Conservation (phyloP, 805 yeast genomes). For the Saccharomycopsis schoenii region DNA sequence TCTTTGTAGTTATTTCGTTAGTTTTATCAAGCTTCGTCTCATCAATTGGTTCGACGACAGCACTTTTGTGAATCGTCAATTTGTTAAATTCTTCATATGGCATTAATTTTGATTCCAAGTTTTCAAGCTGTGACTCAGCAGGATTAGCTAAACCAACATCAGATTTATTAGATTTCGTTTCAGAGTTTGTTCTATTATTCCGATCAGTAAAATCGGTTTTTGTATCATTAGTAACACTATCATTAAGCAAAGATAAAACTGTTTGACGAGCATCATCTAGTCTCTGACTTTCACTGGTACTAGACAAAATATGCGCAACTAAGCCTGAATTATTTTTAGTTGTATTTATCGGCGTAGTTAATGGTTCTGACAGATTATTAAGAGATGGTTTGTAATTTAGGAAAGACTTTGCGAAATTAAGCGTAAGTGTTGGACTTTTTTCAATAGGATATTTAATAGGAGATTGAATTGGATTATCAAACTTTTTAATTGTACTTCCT, state of each 20-base stretch:
- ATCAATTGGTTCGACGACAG: neutral
- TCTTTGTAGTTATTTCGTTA: too few species aligned
- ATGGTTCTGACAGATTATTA: neutral
- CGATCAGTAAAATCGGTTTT: neutral
- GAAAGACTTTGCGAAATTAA: neutral
- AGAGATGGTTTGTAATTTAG: neutral
- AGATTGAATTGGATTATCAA: neutral
- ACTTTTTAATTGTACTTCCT: neutral
- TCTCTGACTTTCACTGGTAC: neutral
- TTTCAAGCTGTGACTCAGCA: neutral
- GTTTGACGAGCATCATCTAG: neutral
- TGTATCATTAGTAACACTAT: neutral
- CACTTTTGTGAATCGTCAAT: too few species aligned
- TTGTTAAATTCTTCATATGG: neutral
- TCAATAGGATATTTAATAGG: neutral
- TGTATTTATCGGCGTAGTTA: neutral
- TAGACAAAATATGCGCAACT: neutral
- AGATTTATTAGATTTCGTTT: too few species aligned
- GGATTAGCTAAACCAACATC: too few species aligned
- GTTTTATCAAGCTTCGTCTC: too few species aligned
- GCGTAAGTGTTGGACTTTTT: too few species aligned
- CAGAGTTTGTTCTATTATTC: too few species aligned
- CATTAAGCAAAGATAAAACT: neutral
- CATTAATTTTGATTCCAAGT: neutral
- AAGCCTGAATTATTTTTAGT: too few species aligned